A percentile compares a stretch with the other conserved stretches of the same genome.
Evolutionary conservation across 495 filamentous ascomycete genomes (phyloP).

Genomic region (Chaetomium cochliodes): DNA sequence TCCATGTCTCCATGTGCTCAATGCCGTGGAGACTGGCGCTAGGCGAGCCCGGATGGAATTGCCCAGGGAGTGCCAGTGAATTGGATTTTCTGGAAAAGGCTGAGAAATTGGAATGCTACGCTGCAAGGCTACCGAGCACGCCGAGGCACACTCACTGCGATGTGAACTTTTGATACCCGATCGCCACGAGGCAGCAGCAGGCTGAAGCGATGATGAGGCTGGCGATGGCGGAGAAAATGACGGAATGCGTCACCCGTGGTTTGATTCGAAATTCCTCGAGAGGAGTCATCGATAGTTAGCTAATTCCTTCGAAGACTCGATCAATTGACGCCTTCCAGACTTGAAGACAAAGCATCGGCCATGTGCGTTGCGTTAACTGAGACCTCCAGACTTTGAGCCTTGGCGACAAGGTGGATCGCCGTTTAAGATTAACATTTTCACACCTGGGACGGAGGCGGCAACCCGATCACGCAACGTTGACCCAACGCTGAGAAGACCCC

Average conservation of each 20-base stretch:
- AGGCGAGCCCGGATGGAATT: constrained; percentile 19
- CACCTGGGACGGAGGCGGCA: constrained; percentile 18
- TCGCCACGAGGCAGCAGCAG: constrained; percentile 26
- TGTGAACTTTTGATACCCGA: constrained; percentile 25
- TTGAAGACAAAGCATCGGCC: constrained; percentile 22
- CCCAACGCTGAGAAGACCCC: neutral
- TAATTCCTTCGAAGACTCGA: constrained; percentile 15
- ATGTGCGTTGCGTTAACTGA: neutral
- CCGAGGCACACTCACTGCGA: constrained; percentile 3
- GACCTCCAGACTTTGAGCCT: constrained; percentile 7
- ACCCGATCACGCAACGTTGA: constrained; percentile 10
- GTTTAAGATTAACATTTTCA: constrained; percentile 28
- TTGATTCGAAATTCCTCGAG: neutral
- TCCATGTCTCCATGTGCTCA: constrained; percentile 17
- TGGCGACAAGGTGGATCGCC: constrained; percentile 7
- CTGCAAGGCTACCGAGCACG: constrained; percentile 31
- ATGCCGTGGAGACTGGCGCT: constrained; percentile 14
- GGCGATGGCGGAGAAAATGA: neutral
- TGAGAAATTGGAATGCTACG: constrained; percentile 23
- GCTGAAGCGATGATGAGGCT: constrained; percentile 14
- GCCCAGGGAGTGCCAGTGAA: constrained; percentile 1
- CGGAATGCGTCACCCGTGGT: neutral
- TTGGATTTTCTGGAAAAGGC: constrained; percentile 13
- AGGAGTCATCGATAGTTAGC: neutral
- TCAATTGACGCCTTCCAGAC: constrained; percentile 13